Evolutionary conservation across 768 basidiomycete genomes (phyloP).

Genomic region (Collybiopsis luxurians): DNA sequence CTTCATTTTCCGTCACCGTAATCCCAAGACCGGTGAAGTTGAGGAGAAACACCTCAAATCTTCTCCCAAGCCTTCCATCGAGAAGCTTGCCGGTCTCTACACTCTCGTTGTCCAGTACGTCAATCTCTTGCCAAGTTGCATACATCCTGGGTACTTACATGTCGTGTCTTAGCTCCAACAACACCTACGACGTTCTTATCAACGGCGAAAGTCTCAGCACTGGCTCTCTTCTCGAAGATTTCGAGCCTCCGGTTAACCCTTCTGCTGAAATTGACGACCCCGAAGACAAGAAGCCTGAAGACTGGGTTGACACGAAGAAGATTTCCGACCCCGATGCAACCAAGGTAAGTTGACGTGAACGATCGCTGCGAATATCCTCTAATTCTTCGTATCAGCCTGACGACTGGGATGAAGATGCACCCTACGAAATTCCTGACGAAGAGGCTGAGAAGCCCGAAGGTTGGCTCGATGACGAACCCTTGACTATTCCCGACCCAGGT

Average conservation of each 20-base stretch:
- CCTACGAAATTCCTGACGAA: constrained; percentile 85
- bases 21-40: constrained; percentile 85
- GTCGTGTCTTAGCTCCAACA: constrained; percentile 64
- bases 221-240: constrained; percentile 90
- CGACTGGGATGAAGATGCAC: constrained; percentile 98
- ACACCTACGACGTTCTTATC: constrained; percentile 89
- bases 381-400: constrained; percentile 54
- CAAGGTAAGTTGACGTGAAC: constrained; percentile 50
- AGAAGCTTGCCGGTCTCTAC: constrained; percentile 91
- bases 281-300: constrained; percentile 82
- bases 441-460: constrained; percentile 90
- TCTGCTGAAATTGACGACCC: constrained; percentile 91
- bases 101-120: constrained; percentile 89
- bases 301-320: constrained; percentile 90
- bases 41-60: constrained; percentile 95
- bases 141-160: neutral
- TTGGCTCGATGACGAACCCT: constrained; percentile 91
- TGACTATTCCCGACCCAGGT: constrained; percentile 85
- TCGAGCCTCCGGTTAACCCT: constrained; percentile 92
- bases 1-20: constrained; percentile 99
- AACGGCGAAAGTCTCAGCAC: constrained; percentile 80
- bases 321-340: constrained; percentile 82
- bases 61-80: constrained; percentile 82
- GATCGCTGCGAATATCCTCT: neutral
- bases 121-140: neutral